Evolutionary conservation across 2,329 filamentous ascomycete genomes (phyloP), one percentile per base, ranked within the genome.

Genomic region (Pseudogymnoascus sp.): DNA sequence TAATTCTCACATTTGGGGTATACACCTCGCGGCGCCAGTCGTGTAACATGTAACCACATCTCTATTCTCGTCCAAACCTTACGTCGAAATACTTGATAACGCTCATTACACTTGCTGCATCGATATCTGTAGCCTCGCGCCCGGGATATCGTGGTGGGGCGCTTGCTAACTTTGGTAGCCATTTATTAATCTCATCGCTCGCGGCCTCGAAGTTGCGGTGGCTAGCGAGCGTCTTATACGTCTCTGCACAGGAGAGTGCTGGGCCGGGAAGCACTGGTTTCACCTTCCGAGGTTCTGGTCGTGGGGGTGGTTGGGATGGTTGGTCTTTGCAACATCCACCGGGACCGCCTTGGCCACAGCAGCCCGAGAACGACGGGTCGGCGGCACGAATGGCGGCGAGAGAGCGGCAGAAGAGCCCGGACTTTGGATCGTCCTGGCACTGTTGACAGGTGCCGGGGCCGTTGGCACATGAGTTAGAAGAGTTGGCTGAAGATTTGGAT

Each of bases 81-180:
- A 90, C 80, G 68, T 92, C 89, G 74, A 92, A 92, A 65, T 89
- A 86, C 72, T 89, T 89, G 63, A 92, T 74, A n/a, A 91, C 89
- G 41, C 87, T 87, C 89, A 92, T 91, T 60, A 92, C 90, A 72
- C 88, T 91, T 0, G 89, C 89, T 6, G 89, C 88, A 74, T 92
- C 89, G 14, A 92, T 88, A 71, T 92, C 89, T 67, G 91, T 85
- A 1, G 88, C 85, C 77, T 77, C 63, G 75, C 74, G 60, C 71
- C 72, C 60, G 71, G 70, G 58, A 74, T 74, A 66, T 60, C 66
- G 61, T 60, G 68, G 67, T 18, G 70, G 80, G n/a, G 57, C 57
- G 0, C 80, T 79, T 16, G 86, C 86, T 14, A 92, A 80, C 72
- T 87, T 87, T 1, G 88, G 88, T 60, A 92, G 76, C 89, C 89